These are phyloP conservation scores for Ceriops decandra DNA, from an alignment of 345 rosid species.

Conservation along the genomic window DNA sequence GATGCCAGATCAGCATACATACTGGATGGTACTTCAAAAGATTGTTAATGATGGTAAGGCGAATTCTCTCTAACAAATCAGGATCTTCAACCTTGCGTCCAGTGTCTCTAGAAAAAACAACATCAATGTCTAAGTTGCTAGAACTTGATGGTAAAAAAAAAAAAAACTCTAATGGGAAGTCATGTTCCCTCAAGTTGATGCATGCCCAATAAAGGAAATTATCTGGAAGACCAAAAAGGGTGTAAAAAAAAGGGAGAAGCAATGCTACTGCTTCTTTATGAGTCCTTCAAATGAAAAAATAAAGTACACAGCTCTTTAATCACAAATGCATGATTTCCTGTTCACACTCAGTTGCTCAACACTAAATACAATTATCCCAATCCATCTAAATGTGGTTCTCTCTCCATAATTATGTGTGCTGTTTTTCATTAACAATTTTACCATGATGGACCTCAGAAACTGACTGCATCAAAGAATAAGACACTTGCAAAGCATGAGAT, in stretches of 20 bases:
- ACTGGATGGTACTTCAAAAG: constrained; percentile 97
- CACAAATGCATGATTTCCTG: too few relatives aligned
- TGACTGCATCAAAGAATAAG: not conserved
- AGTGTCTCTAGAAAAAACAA: constrained; percentile 43
- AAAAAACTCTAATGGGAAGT: not conserved
- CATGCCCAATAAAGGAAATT: not conserved
- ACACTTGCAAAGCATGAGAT: too few relatives aligned
- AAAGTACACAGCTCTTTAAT: too few relatives aligned
- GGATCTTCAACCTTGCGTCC: constrained; percentile 99
- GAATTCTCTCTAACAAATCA: constrained; percentile 82
- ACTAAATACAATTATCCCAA: too few relatives aligned
- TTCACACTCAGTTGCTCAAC: too few relatives aligned
- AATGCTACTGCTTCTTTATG: too few relatives aligned
- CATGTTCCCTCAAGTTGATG: not conserved
- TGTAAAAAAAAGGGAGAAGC: too few relatives aligned
- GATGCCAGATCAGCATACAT: constrained; percentile 27
- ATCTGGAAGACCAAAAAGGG: not conserved
- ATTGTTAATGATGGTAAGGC: constrained; percentile 86
- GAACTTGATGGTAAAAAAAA: constrained; percentile 16
- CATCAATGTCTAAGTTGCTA: constrained; percentile 17
- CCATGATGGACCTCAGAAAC: not conserved
- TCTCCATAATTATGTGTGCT: not conserved
- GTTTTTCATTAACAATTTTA: not conserved
- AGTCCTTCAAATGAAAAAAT: too few relatives aligned
- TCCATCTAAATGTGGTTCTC: not conserved